These are phyloP conservation scores for Suillus lakei DNA, from an alignment of 768 basidiomycete species.

Conservation along the genomic window DNA sequence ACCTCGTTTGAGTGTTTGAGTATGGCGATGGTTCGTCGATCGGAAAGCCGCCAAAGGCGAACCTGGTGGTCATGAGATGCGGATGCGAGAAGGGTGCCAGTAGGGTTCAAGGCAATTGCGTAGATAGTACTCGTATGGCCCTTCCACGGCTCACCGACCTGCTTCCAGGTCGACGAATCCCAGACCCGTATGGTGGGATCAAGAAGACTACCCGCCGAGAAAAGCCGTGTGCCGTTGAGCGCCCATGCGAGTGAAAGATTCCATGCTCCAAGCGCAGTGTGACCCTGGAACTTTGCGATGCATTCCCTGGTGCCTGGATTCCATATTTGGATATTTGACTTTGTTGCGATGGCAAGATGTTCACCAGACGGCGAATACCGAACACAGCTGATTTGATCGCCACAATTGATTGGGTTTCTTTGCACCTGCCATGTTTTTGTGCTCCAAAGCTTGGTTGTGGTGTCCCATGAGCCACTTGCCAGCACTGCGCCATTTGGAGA, in stretches of 20 bases:
- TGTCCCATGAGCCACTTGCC: background rate
- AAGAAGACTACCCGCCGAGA: rapidly evolving
- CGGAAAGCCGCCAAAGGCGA: background rate
- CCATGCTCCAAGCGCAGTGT: background rate
- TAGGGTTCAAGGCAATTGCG: background rate
- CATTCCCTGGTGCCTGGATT: background rate
- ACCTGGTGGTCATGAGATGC: background rate
- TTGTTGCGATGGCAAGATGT: background rate
- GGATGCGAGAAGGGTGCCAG: background rate
- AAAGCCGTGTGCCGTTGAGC: background rate
- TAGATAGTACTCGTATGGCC: rapidly evolving
- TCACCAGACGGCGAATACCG: background rate
- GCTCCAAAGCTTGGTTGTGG: background rate
- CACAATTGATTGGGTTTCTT: too few species aligned
- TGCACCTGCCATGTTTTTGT: background rate
- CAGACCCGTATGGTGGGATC: background rate
- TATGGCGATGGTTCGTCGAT: background rate
- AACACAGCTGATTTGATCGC: too few species aligned
- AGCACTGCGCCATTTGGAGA: background rate
- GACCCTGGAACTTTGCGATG: background rate
- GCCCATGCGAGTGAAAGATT: background rate
- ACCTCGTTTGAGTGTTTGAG: background rate
- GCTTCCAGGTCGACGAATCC: background rate
- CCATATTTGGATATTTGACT: background rate
- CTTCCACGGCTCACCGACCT: background rate